Percentiles rank a stretch among this genome's conserved stretches.
Evolutionary conservation across 164 flowering plant genomes (phyloP).

Genomic region (Annona cherimola): DNA sequence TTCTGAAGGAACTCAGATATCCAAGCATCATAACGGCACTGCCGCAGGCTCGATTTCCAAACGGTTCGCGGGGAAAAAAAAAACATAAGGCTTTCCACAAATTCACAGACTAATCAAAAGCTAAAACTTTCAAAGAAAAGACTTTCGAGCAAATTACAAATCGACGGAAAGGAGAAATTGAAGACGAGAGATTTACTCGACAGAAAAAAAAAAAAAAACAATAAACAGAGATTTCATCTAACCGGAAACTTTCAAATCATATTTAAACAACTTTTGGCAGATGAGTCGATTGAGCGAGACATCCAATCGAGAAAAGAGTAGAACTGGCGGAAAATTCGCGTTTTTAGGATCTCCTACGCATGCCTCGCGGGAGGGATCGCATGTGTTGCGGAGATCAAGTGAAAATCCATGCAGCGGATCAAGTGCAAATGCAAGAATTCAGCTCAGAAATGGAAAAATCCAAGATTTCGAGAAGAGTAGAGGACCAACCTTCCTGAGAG

Average conservation of each 20-base stretch:
- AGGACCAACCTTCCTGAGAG: neutral
- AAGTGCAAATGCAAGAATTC: neutral
- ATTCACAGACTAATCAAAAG: neutral
- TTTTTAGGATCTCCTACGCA: neutral
- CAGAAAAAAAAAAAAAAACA: too few species aligned
- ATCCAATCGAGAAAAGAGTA: neutral
- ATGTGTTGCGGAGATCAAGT: neutral
- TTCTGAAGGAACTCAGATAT: neutral
- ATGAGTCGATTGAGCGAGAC: neutral
- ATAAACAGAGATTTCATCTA: too few species aligned
- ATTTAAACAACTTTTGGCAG: neutral
- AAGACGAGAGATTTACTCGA: neutral
- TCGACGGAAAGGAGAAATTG: too few species aligned
- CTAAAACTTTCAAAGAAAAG: neutral
- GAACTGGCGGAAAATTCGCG: neutral
- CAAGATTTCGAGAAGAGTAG: neutral
- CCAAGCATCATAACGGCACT: neutral
- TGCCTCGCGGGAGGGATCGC: neutral
- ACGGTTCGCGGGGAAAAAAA: neutral
- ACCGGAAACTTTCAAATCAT: too few species aligned
- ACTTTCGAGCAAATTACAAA: neutral
- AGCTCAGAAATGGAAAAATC: neutral
- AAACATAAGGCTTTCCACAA: neutral
- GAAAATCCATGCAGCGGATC: neutral
- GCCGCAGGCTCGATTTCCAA: neutral